Base-by-base conservation (phyloP, 192 early-diverging fungal genomes). In the Podila clonocystis region DNA sequence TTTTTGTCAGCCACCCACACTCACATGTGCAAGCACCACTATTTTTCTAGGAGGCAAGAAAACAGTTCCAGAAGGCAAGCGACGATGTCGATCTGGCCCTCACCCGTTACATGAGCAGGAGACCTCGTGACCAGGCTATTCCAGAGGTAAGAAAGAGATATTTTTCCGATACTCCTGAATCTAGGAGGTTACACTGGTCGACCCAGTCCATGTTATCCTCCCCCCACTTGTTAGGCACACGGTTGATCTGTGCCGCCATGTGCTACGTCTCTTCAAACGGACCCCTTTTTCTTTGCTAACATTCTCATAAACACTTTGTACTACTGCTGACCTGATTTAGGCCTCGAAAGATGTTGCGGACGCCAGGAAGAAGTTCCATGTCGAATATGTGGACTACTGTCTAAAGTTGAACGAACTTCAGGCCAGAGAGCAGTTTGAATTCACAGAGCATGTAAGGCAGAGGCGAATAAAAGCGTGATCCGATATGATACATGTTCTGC, bases 361-460 rank as follows among this genome's bases (percentile, higher is more conserved):
- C 30, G 86, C 90, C 8, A 89, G 92, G 77, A 88, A 84, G 66
- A 75, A 84, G 58, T 84, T 95, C 74, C 88, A 91, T 80, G n/a
- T 73, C 41, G 77, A 87, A 72, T 88, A 90, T 38, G 73, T 93
- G 64, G 87, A 88, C 36, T 90, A 94, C 64, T 88, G 90, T 22
- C 70, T 91, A 28, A 94, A 92, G 59, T 68, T 95, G 33, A 94
- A 94, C 70, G 87, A 89, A 29, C 75, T 95, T 62, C 89, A 92
- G 22, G 89, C 93, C 29, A 91, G 91, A 62, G 89, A 93, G 71
- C 91, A 89, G 62, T 89, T 93, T 28, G 95, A 96, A 69, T 87
- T 95, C 63, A 91, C 88, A 64, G 88, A 91, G 78, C 85, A 88
- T 75, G 88, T 91, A 87, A 82, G 82, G 12, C 13, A 15, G 41